These are phyloP conservation scores for Nicotiana knightiana DNA, from an alignment of 257 asterid species.

Conservation along the genomic window DNA sequence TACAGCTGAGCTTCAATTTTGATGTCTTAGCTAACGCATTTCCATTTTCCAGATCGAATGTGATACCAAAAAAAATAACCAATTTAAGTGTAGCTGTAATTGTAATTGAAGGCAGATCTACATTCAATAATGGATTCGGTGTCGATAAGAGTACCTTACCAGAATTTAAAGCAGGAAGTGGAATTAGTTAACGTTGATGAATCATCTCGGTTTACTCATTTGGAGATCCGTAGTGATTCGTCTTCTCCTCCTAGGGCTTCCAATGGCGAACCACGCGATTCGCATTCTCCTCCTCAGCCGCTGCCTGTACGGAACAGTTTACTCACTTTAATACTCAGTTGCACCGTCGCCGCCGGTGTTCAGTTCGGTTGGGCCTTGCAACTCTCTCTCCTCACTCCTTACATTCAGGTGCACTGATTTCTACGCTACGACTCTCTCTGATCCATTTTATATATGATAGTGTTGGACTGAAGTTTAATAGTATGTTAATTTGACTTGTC, in stretches of 20 bases:
- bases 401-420: constrained; percentile 63
- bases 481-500: neutral
- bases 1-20: neutral
- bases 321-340: constrained; percentile 61
- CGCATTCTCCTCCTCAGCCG: constrained; percentile 15
- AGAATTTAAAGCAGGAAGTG: constrained; percentile 73
- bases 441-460: neutral
- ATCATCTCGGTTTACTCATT: constrained; percentile 27
- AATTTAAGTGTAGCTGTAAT: no score
- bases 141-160: constrained; percentile 81
- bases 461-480: neutral
- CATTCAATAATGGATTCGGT: constrained; percentile 55
- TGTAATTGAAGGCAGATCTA: neutral
- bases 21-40: neutral
- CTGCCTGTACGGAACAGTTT: constrained; percentile 48
- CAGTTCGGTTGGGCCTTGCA: constrained; percentile 99
- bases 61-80: no score
- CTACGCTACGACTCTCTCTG: neutral
- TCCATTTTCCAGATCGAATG: neutral
- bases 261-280: constrained; percentile 29
- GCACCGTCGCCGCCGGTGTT: constrained; percentile 98
- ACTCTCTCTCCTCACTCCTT: constrained; percentile 95
- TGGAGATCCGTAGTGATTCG: constrained; percentile 31
- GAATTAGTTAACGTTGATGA: constrained; percentile 63
- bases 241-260: constrained; percentile 34